Evolutionary conservation across 179 eudicot genomes (phyloP).

Genomic region (Patellifolia procumbens): DNA sequence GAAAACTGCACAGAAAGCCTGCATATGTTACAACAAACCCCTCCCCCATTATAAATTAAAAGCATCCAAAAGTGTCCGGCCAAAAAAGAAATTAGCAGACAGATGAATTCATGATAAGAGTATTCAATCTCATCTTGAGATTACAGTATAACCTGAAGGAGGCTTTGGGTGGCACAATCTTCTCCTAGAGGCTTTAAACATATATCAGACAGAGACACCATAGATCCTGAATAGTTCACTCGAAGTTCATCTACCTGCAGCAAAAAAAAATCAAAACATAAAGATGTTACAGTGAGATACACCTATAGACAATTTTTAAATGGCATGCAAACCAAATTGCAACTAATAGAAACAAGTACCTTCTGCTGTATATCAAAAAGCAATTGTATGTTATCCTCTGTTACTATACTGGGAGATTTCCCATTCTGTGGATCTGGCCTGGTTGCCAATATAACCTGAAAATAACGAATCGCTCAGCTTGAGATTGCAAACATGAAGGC

Average conservation of each 20-base stretch:
- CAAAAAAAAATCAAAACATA: constrained; percentile 8
- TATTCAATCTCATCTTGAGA: background rate
- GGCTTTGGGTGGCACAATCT: constrained; percentile 96
- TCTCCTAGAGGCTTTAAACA: constrained; percentile 96
- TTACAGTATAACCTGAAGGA: constrained; percentile 67
- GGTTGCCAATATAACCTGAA: constrained; percentile 84
- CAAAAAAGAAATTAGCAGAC: background rate
- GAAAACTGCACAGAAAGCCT: constrained; percentile 1
- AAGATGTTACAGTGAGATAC: constrained; percentile 2
- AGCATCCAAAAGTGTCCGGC: background rate
- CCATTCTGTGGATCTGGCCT: constrained; percentile 52
- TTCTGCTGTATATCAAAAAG: constrained; percentile 88
- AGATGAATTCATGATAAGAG: background rate
- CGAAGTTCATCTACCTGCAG: constrained; percentile 81
- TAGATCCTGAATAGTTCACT: constrained; percentile 76
- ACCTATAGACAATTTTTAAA: background rate
- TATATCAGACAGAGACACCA: constrained; percentile 77
- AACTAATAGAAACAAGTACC: constrained; percentile 41
- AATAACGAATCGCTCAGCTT: constrained; percentile 19
- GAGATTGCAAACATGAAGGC: constrained; percentile 7
- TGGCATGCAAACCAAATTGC: constrained; percentile 12
- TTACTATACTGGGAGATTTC: constrained; percentile 72
- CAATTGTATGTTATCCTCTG: constrained; percentile 78
- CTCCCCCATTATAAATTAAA: background rate
- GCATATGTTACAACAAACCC: background rate